Evolutionary conservation across 1,284 basidiomycete species (phyloP), one percentile per base, ranked within the genome.

Genomic region (Chalciporus sp.): DNA sequence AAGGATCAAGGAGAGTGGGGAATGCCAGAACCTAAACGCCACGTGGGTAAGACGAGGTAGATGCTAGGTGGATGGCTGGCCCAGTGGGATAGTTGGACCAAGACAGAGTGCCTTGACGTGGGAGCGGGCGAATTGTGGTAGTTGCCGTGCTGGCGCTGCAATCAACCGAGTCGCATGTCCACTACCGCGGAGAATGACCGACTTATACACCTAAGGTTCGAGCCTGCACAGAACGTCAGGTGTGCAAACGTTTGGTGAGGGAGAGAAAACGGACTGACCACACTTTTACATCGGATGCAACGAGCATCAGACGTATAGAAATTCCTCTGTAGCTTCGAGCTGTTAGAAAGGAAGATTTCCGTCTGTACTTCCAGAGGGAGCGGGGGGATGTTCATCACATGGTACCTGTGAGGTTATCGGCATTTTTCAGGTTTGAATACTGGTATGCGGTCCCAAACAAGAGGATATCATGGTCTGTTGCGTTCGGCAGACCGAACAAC

Each of bases 311-410:
- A 35, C 49, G 51, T 10, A 8, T 23, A 7, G 58, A 42, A 28
- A 48, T 41, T 6, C 56, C 55, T 26, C 43, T 41, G 40, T 58
- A 33, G 2, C 52, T 47, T 7, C 51, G 51, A 35, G 55, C 55
- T 14, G 59, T 37, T 23, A 51, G 40, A 5, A n/a, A 61, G 41
- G 44, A 65, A 63, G 51, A 65, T 56, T 29, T 57, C 52, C 46
- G 51, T 43, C 42, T 64, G 57, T 12, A 66, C 48, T 14, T 64
- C 63, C 9, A 43, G 60, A 20, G 63, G 64, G 16, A 66, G 43
- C 27, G 49, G 16, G 2, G 63, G 12, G 3, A 23, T 23, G 11
- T 7, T 4, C 19, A 7, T 41, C 14, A 19, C 14, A 33, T 31
- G 4, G 10, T 5, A 8, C 16, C n/a, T 27, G 19, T 10, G 37